Evolutionary conservation across 208 protist genomes (phyloP).

Genomic region (Trypanosoma conorhini): DNA sequence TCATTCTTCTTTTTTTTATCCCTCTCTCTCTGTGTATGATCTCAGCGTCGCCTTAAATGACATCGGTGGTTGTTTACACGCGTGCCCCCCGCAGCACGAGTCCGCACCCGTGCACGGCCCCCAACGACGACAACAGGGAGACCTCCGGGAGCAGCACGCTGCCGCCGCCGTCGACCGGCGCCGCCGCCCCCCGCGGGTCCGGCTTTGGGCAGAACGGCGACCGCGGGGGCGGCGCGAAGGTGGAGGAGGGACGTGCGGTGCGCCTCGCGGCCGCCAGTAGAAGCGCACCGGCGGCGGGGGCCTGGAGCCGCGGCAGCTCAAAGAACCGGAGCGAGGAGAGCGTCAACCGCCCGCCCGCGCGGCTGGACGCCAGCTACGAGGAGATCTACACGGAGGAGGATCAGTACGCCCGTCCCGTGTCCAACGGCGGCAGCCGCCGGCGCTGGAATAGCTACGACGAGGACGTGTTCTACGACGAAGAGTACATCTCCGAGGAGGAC

Average conservation of each 20-base stretch:
- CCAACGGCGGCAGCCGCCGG: not conserved
- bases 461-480: constrained; percentile 11
- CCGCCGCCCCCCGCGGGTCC: not conserved
- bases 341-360: not conserved
- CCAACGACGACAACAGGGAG: constrained; percentile 2
- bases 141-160: constrained; percentile 20
- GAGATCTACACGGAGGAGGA: constrained; percentile 24
- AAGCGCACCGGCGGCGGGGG: not conserved
- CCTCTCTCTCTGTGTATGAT: not conserved
- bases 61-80: not conserved
- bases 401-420: not conserved
- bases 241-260: not conserved
- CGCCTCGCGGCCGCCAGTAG: not conserved
- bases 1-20: not conserved
- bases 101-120: not conserved
- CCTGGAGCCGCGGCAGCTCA: not conserved
- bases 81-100: not conserved
- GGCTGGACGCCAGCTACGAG: constrained; percentile 10
- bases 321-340: constrained; percentile 1
- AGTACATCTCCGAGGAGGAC: constrained; percentile 47
- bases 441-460: constrained; percentile 6
- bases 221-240: not conserved
- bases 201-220: constrained; percentile 5
- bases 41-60: not conserved
- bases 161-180: constrained; percentile 8